phyloP scores from a whole-genome alignment of 495 filamentous ascomycete species.

The Lindgomyces ingoldianus region DNA sequence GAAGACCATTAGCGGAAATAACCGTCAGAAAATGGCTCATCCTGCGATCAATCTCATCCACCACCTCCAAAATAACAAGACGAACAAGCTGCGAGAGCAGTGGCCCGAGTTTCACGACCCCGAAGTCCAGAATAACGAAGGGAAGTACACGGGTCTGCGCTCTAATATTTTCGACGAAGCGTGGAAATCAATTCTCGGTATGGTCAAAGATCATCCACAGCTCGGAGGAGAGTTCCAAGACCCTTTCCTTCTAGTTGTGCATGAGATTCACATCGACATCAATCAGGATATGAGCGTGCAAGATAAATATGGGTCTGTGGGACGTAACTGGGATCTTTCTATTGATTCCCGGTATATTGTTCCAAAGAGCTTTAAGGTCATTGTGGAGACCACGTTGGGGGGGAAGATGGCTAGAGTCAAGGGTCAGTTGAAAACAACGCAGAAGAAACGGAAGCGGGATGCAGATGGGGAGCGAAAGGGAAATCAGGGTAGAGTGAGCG shows the following conservation, averaged over 20 bases:
- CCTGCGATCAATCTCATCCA: not conserved
- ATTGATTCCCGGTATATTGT: slow-evolving; percentile 9
- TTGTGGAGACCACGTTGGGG: not conserved
- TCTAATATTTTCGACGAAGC: not conserved
- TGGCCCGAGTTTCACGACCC: not conserved
- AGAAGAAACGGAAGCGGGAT: not conserved
- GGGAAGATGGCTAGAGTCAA: not conserved
- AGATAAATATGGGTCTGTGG: not conserved
- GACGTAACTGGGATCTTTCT: not conserved
- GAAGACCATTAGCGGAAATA: not conserved
- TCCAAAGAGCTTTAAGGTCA: not conserved
- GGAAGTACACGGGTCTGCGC: not conserved
- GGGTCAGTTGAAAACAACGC: not conserved
- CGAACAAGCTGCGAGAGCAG: not conserved
- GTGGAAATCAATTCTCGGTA: slow-evolving; percentile 4
- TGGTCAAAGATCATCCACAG: not conserved
- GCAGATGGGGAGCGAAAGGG: not conserved
- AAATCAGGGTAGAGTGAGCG: too few species aligned
- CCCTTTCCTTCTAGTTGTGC: slow-evolving; percentile 1
- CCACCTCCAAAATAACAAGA: not conserved
- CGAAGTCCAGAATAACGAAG: not conserved
- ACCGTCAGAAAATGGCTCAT: not conserved
- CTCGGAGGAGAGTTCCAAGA: not conserved
- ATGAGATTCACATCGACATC: not conserved
- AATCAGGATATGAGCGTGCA: not conserved